Percentiles rank a stretch among this genome's conserved stretches.
These are phyloP conservation scores for Populus pruinosa DNA, from an alignment of 345 rosid genomes.

Conservation along the genomic window DNA sequence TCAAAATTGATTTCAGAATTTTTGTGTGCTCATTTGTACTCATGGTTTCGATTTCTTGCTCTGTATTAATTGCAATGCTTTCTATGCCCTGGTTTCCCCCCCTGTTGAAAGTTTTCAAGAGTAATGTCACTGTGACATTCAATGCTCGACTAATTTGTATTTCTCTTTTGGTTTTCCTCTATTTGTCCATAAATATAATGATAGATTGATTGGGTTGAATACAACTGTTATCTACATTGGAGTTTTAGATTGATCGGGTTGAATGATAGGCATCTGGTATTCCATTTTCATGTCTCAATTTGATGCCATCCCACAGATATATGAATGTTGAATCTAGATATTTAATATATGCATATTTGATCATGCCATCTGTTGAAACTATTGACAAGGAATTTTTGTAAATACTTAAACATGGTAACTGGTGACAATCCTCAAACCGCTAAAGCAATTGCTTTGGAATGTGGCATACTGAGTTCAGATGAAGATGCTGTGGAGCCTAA, in stretches of 20 bases:
- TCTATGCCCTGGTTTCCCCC: background rate
- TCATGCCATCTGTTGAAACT: background rate
- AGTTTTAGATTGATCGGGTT: background rate
- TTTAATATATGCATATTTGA: background rate
- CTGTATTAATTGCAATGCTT: background rate
- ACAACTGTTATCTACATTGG: background rate
- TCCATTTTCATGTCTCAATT: background rate
- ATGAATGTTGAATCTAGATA: background rate
- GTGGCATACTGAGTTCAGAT: conserved; percentile 24
- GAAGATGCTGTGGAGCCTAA: conserved; percentile 31
- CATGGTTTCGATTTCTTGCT: background rate
- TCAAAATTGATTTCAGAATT: background rate
- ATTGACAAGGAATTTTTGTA: background rate
- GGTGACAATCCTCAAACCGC: conserved; percentile 36
- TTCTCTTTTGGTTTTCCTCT: background rate
- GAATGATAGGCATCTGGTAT: background rate
- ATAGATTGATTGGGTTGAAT: background rate
- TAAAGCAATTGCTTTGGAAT: conserved; percentile 39
- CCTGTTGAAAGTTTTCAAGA: background rate
- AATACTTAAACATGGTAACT: conserved; percentile 33
- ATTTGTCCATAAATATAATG: background rate
- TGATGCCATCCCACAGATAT: too few relatives aligned
- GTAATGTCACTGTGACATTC: background rate
- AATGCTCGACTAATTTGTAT: background rate
- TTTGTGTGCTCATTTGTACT: background rate